These are phyloP conservation scores for Teunomyces stri DNA, from an alignment of 805 yeast species.

Conservation along the genomic window DNA sequence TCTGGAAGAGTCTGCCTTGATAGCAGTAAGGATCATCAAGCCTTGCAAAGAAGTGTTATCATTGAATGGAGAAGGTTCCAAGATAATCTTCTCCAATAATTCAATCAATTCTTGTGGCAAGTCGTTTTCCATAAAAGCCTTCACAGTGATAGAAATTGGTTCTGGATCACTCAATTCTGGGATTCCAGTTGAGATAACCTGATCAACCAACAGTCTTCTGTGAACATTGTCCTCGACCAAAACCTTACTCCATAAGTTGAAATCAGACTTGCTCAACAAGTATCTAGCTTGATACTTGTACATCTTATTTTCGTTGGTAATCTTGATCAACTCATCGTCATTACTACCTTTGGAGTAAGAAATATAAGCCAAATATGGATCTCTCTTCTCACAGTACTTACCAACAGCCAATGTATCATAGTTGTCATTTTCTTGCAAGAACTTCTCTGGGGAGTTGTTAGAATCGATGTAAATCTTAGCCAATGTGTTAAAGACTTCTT, in stretches of 20 bases:
- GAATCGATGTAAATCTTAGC: conserved; percentile 98
- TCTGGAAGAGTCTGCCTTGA: conserved; percentile 88
- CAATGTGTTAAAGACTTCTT: conserved; percentile 88
- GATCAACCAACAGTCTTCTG: conserved; percentile 89
- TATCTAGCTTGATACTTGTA: conserved; percentile 99
- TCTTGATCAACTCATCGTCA: conserved; percentile 82
- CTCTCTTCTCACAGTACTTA: conserved; percentile 98
- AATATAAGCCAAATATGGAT: conserved; percentile 96
- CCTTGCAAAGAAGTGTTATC: conserved; percentile 96
- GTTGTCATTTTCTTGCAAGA: conserved; percentile 82
- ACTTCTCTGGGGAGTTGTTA: conserved; percentile 95
- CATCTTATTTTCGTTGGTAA: conserved; percentile 97
- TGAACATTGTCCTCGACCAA: conserved; percentile 73
- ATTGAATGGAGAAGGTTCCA: conserved; percentile 96
- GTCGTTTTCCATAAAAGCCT: conserved; percentile 94
- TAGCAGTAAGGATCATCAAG: conserved; percentile 86
- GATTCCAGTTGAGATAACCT: conserved; percentile 92
- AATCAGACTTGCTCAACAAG: conserved; percentile 83
- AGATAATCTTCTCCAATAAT: conserved; percentile 88
- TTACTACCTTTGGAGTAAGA: conserved; percentile 95
- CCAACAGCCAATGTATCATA: conserved; percentile 96
- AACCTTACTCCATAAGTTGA: conserved; percentile 77
- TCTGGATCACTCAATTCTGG: conserved; percentile 93
- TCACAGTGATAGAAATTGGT: conserved; percentile 89
- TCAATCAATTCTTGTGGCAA: conserved; percentile 91